Evolutionary conservation across 345 rosid species (phyloP).

Genomic region (Lumnitzera racemosa): DNA sequence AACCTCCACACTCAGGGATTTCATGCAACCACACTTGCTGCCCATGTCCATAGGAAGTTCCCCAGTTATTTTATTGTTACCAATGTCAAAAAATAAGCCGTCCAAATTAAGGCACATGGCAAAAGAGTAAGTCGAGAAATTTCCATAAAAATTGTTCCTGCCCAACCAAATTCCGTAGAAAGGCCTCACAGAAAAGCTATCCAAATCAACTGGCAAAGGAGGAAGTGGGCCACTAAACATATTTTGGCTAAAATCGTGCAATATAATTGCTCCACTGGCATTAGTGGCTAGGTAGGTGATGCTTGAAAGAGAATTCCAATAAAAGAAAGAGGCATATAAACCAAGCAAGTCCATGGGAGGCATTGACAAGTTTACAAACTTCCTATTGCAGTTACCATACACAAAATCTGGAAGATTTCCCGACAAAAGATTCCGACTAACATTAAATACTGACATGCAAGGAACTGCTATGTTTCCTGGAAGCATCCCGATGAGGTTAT

Average conservation of each 20-base stretch:
- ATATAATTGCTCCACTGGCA: conserved; percentile 15
- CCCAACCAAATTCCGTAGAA: conserved; percentile 35
- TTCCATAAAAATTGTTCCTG: conserved; percentile 28
- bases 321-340: conserved; percentile 28
- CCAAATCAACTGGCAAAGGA: conserved; percentile 21
- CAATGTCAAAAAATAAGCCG: conserved; percentile 29
- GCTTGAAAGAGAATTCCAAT: conserved; percentile 11
- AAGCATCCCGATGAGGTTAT: conserved; percentile 34
- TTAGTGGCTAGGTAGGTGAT: conserved; percentile 8
- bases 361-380: conserved; percentile 3
- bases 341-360: conserved; percentile 15
- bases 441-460: conserved; percentile 36
- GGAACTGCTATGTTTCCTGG: conserved; percentile 24
- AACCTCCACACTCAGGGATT: conserved; percentile 27
- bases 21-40: conserved; percentile 27
- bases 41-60: conserved; percentile 35
- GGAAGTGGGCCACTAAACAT: conserved; percentile 30
- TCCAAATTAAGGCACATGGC: conserved; percentile 26
- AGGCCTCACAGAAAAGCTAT: conserved; percentile 19
- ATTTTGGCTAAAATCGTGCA: conserved; percentile 44
- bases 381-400: conserved; percentile 17
- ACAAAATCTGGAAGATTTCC: conserved; percentile 27
- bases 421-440: conserved; percentile 28
- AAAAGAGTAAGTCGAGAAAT: conserved; percentile 30
- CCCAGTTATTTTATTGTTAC: conserved; percentile 29